These are phyloP conservation scores for Ceratobasidium sp. DNA, from an alignment of 1,284 basidiomycete genomes.

Conservation along the genomic window DNA sequence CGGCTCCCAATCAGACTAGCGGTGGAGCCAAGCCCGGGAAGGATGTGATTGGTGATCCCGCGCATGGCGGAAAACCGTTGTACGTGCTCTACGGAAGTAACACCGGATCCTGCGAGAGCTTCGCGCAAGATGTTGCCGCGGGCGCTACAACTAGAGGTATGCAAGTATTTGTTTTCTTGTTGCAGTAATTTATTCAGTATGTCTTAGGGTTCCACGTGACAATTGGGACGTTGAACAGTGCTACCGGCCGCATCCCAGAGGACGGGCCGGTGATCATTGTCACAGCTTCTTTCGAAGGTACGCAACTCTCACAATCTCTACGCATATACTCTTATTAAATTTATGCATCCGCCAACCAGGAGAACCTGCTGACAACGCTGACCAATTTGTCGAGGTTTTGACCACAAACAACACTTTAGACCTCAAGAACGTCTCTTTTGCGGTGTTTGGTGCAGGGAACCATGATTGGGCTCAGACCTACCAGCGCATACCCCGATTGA, in stretches of 20 bases:
- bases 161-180: background rate
- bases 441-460: constrained; percentile 70
- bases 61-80: background rate
- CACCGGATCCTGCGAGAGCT: constrained; percentile 47
- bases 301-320: background rate
- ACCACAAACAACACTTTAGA: constrained; percentile 53
- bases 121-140: constrained; percentile 44
- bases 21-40: constrained; percentile 39
- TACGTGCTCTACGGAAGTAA: constrained; percentile 48
- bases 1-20: background rate
- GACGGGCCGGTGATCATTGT: constrained; percentile 67
- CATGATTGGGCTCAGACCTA: constrained; percentile 69
- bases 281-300: constrained; percentile 69
- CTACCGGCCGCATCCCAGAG: constrained; percentile 61
- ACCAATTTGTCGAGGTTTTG: constrained; percentile 64
- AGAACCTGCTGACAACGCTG: constrained; percentile 67
- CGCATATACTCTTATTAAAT: background rate
- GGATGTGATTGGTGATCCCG: background rate
- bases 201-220: constrained; percentile 61
- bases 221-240: constrained; percentile 64
- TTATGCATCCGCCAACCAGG: constrained; percentile 52
- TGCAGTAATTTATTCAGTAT: no score
- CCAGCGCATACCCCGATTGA: constrained; percentile 65
- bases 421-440: constrained; percentile 62
- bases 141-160: constrained; percentile 45